Conservation (phyloP, 495 filamentous ascomycete genomes). For the Peziza echinospora region DNA sequence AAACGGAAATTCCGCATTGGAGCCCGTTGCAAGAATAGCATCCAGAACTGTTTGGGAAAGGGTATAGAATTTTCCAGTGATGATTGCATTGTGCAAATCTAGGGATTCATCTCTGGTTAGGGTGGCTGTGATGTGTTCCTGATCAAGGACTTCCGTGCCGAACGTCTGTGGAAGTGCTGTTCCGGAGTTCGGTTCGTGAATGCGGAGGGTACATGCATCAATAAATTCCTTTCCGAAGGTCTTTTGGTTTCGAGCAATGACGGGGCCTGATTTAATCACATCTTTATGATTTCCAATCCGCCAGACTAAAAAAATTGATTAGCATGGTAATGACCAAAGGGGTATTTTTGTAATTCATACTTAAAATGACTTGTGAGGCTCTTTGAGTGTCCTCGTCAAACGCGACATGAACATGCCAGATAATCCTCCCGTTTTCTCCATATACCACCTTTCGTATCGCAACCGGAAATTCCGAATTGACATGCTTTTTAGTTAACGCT, state of each 20-base stretch:
- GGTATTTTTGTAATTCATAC: background rate
- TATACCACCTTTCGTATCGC: background rate
- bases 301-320: background rate
- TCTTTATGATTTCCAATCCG: background rate
- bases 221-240: background rate
- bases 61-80: slow-evolving; percentile 22
- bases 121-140: background rate
- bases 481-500: background rate
- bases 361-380: background rate
- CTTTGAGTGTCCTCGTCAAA: background rate
- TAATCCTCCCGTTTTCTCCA: background rate
- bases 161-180: background rate
- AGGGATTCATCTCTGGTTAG: background rate
- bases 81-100: background rate
- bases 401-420: background rate
- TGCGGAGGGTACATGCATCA: background rate
- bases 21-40: slow-evolving; percentile 5
- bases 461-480: background rate
- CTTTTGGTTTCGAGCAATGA: background rate
- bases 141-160: background rate
- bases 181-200: background rate
- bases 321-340: background rate
- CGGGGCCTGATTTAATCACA: background rate
- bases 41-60: slow-evolving; percentile 22
- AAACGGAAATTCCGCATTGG: slow-evolving; percentile 22